These are phyloP conservation scores for Pilobolus umbonatus DNA, from an alignment of 192 early-diverging fungal species.

Conservation along the genomic window DNA sequence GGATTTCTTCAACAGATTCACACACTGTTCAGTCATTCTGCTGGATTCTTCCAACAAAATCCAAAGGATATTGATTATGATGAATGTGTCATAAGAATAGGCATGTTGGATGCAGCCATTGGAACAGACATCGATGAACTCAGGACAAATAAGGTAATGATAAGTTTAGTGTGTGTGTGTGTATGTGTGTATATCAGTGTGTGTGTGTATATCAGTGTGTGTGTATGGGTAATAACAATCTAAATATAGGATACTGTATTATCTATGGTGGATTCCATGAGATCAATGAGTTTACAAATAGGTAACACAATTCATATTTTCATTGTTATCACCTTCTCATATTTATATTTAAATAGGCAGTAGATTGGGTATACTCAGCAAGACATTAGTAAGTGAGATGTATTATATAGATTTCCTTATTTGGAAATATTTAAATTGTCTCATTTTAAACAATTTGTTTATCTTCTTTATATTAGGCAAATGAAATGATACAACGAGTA, in stretches of 20 bases:
- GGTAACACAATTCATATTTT: background rate
- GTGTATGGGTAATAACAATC: background rate
- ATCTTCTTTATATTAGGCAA: background rate
- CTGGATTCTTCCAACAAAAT: background rate
- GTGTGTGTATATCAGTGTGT: background rate
- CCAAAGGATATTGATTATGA: constrained; percentile 1
- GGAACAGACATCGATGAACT: constrained; percentile 2
- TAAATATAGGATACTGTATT: background rate
- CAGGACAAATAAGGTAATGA: background rate
- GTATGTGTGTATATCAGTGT: too few relatives aligned
- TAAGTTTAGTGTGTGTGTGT: background rate
- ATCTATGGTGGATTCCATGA: background rate
- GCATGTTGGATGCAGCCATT: constrained; percentile 7
- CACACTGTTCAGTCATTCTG: background rate
- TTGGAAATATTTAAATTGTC: too few relatives aligned
- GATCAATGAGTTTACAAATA: background rate
- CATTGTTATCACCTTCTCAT: background rate
- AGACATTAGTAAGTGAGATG: background rate
- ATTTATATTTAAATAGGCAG: background rate
- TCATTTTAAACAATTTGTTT: too few relatives aligned
- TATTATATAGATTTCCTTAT: background rate
- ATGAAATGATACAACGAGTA: constrained; percentile 9
- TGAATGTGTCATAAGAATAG: background rate
- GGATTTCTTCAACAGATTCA: background rate
- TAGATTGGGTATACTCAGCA: background rate